phyloP scores from a whole-genome alignment of 108 stramenopile species.

The Cyclotella cryptica region DNA sequence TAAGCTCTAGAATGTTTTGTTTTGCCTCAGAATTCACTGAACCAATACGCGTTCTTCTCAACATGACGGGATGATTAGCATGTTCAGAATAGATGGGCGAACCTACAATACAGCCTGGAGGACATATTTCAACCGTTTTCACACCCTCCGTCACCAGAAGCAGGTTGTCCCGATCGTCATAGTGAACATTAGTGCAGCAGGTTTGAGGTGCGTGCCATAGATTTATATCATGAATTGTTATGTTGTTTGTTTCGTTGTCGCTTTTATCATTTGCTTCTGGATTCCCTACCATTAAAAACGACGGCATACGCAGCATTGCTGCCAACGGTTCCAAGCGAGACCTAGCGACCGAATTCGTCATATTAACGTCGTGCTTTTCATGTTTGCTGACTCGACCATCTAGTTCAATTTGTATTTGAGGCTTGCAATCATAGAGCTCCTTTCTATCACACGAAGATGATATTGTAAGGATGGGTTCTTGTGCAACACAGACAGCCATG shows the following conservation, averaged over 20 bases:
- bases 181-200: slow-evolving; percentile 54
- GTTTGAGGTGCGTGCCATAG: slow-evolving; percentile 53
- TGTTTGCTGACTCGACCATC: slow-evolving; percentile 29
- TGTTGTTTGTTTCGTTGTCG: background rate
- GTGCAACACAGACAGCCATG: slow-evolving; percentile 47
- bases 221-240: slow-evolving; percentile 41
- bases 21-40: slow-evolving; percentile 3
- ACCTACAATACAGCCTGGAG: slow-evolving; percentile 45
- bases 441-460: background rate
- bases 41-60: background rate
- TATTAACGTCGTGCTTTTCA: background rate
- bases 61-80: slow-evolving; percentile 51
- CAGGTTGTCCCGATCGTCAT: slow-evolving; percentile 50
- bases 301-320: slow-evolving; percentile 32
- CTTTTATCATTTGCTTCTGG: slow-evolving; percentile 2
- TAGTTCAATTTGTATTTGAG: slow-evolving; percentile 7
- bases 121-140: slow-evolving; percentile 54
- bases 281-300: slow-evolving; percentile 37
- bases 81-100: slow-evolving; percentile 49
- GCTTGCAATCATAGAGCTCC: background rate
- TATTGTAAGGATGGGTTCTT: slow-evolving; percentile 34
- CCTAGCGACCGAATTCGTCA: background rate
- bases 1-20: background rate
- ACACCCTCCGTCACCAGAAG: slow-evolving; percentile 40
- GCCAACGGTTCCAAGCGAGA: slow-evolving; percentile 26